A percentile compares a stretch with the other conserved stretches of the same genome.
These are phyloP conservation scores for Penicillium glabrum DNA, from an alignment of 2,329 filamentous ascomycete species.

Conservation along the genomic window DNA sequence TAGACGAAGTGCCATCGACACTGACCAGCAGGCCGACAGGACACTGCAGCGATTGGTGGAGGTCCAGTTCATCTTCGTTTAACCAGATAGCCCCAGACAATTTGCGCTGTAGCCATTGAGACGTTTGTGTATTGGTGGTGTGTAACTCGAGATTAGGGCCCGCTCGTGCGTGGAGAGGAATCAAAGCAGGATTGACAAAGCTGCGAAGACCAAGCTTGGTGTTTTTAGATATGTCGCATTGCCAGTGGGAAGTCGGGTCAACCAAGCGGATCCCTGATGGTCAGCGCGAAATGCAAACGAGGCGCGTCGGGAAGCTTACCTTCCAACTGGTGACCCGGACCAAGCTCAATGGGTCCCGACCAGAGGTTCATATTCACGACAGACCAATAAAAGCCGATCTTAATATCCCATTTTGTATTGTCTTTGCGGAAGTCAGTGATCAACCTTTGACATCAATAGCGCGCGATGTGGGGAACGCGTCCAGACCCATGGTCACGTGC, in stretches of 20 bases:
- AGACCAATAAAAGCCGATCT: constrained; percentile 1
- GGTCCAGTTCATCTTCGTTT: constrained; percentile 32
- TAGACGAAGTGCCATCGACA: constrained; percentile 24
- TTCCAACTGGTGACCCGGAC: constrained; percentile 29
- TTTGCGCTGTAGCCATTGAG: constrained; percentile 41
- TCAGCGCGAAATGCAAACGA: constrained; percentile 9
- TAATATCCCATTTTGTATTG: constrained; percentile 15
- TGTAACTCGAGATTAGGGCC: constrained; percentile 43
- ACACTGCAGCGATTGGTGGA: constrained; percentile 34
- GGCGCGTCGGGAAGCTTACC: constrained; percentile 24
- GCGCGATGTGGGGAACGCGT: constrained; percentile 13
- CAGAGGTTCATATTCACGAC: constrained; percentile 37
- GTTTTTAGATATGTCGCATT: constrained; percentile 35
- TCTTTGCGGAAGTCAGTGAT: background rate
- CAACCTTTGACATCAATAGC: background rate
- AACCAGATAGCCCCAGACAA: constrained; percentile 37
- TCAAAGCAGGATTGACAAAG: constrained; percentile 42
- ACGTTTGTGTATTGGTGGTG: constrained; percentile 29
- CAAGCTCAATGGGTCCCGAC: constrained; percentile 35
- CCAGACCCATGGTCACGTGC: constrained; percentile 21
- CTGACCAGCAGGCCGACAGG: constrained; percentile 40
- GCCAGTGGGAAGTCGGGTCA: constrained; percentile 32
- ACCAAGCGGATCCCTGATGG: constrained; percentile 36
- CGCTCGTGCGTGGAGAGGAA: constrained; percentile 41
- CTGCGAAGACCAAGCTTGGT: constrained; percentile 33